Evolutionary conservation across 768 basidiomycete genomes (phyloP).

Genomic region (Candolleomyces eurysporus): DNA sequence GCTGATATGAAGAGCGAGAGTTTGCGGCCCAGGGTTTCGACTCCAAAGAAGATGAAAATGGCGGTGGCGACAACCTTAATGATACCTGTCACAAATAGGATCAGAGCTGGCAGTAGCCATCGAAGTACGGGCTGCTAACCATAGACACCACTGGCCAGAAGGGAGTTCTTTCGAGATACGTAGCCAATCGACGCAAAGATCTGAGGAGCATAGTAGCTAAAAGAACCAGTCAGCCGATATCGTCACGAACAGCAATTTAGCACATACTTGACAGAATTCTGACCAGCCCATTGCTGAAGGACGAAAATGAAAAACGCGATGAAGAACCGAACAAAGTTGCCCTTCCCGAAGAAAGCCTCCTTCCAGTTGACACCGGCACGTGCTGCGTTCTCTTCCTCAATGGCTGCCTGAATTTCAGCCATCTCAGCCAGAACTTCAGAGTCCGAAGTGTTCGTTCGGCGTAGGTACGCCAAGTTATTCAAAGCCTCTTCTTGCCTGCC

Average conservation of each 20-base stretch:
- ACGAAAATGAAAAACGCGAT: slow-evolving; percentile 81
- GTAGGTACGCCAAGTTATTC: slow-evolving; percentile 62
- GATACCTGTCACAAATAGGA: slow-evolving; percentile 29
- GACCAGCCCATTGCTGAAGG: slow-evolving; percentile 82
- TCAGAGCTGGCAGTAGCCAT: neutral
- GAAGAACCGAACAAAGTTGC: slow-evolving; percentile 80
- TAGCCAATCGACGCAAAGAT: slow-evolving; percentile 78
- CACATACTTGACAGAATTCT: slow-evolving; percentile 67
- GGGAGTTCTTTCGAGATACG: slow-evolving; percentile 51
- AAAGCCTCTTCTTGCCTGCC: slow-evolving; percentile 54
- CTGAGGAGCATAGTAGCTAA: slow-evolving; percentile 69
- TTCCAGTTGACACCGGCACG: slow-evolving; percentile 62
- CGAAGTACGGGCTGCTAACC: slow-evolving; percentile 18
- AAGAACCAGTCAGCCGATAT: neutral
- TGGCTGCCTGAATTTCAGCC: slow-evolving; percentile 80
- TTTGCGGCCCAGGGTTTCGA: slow-evolving; percentile 69
- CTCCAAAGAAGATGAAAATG: slow-evolving; percentile 64
- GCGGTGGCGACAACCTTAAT: slow-evolving; percentile 67
- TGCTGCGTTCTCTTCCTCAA: slow-evolving; percentile 67
- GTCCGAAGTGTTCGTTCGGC: slow-evolving; percentile 41
- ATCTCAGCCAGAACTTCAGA: slow-evolving; percentile 55
- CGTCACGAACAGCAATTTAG: neutral
- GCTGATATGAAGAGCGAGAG: slow-evolving; percentile 70
- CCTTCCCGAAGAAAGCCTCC: slow-evolving; percentile 78
- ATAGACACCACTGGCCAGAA: slow-evolving; percentile 74